A percentile compares a stretch with the other conserved stretches of the same genome.
Conservation (phyloP, 2,329 filamentous ascomycete species). For the Verticillium isaacii region DNA sequence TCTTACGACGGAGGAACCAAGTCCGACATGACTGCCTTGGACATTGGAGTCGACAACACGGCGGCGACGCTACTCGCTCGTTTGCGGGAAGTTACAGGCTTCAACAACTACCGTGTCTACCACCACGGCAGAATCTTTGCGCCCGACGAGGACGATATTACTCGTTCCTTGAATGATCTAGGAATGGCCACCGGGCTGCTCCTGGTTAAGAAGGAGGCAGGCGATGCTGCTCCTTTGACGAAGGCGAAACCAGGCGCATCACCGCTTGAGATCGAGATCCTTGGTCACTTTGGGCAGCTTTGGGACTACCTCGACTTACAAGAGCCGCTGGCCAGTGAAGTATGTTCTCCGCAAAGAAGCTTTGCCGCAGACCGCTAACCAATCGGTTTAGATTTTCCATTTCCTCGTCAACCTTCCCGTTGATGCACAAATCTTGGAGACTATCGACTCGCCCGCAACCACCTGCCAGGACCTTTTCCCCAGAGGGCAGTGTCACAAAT, state of each 20-base stretch:
- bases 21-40: slow-evolving; percentile 56
- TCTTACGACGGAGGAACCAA: slow-evolving; percentile 59
- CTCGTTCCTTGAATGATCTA: slow-evolving; percentile 63
- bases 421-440: slow-evolving; percentile 55
- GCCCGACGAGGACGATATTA: slow-evolving; percentile 53
- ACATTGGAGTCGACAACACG: slow-evolving; percentile 68
- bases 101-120: slow-evolving; percentile 71
- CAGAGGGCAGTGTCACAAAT: slow-evolving; percentile 63
- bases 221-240: slow-evolving; percentile 34
- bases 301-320: slow-evolving; percentile 76
- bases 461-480: slow-evolving; percentile 62
- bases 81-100: slow-evolving; percentile 65
- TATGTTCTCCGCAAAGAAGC: slow-evolving; percentile 24
- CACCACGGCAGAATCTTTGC: slow-evolving; percentile 63
- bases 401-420: slow-evolving; percentile 69
- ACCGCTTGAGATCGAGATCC: slow-evolving; percentile 71
- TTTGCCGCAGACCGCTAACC: slow-evolving; percentile 13
- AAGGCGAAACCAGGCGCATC: slow-evolving; percentile 47
- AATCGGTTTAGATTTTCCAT: slow-evolving; percentile 51
- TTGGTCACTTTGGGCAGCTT: slow-evolving; percentile 77
- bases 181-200: slow-evolving; percentile 60
- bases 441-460: slow-evolving; percentile 50
- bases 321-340: slow-evolving; percentile 63
- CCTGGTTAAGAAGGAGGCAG: slow-evolving; percentile 57
- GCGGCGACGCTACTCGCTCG: slow-evolving; percentile 63